Conservation (phyloP, 169 alveolate species). For the Eimeria brunetti region DNA sequence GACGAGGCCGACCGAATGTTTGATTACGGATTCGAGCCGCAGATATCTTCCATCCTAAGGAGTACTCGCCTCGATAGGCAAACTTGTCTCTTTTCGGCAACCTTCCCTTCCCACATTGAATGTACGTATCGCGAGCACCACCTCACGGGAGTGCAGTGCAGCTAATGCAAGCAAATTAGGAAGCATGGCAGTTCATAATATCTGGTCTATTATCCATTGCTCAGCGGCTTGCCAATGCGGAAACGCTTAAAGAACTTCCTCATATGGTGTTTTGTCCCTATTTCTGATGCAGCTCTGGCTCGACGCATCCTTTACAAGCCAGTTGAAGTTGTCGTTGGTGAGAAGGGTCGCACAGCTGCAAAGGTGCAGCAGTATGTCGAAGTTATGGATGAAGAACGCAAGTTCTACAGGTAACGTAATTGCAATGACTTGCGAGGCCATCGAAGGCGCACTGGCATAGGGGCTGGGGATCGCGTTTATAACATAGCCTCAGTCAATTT, state of each 20-base stretch:
- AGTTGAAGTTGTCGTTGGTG: slow-evolving; percentile 94
- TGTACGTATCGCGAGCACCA: slow-evolving; percentile 7
- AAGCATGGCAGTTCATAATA: not conserved
- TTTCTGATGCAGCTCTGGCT: slow-evolving; percentile 89
- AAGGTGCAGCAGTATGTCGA: slow-evolving; percentile 89
- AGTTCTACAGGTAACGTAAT: slow-evolving; percentile 78
- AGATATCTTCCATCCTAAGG: slow-evolving; percentile 94
- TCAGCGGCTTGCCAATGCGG: not conserved
- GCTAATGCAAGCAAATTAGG: not conserved
- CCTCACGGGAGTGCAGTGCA: not conserved
- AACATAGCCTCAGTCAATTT: not conserved
- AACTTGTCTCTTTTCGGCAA: slow-evolving; percentile 99
- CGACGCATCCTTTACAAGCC: slow-evolving; percentile 97
- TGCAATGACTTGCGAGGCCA: not conserved
- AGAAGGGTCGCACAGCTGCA: slow-evolving; percentile 88
- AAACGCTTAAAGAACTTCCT: not conserved
- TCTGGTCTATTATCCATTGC: not conserved
- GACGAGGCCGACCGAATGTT: slow-evolving; percentile 84
- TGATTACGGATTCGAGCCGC: slow-evolving; percentile 93
- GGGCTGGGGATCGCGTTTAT: not conserved
- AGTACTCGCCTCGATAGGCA: slow-evolving; percentile 88
- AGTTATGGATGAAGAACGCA: slow-evolving; percentile 87
- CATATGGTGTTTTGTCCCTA: not conserved
- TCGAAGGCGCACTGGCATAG: not conserved
- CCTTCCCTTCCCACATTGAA: slow-evolving; percentile 98